Conservation (phyloP, 129 eudicot genomes). For the Flaveria robusta region DNA sequence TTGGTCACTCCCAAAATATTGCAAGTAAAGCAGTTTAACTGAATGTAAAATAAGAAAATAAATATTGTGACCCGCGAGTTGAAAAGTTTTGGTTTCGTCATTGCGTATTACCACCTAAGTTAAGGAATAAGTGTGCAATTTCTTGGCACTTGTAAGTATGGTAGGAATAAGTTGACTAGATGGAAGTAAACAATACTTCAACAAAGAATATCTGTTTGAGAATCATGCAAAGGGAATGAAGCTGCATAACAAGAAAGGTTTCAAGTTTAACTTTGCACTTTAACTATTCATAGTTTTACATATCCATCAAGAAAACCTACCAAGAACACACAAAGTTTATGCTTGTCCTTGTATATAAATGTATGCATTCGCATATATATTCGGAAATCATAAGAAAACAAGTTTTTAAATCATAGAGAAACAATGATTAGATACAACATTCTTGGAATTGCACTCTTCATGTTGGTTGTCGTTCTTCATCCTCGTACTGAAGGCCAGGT, state of each 20-base stretch:
- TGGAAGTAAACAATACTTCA: slow-evolving; percentile 26
- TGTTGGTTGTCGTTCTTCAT: slow-evolving; percentile 39
- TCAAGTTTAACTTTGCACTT: slow-evolving; percentile 31
- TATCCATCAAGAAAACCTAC: slow-evolving; percentile 41
- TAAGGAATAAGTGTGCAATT: neutral
- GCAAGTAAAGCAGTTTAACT: neutral
- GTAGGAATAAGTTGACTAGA: slow-evolving; percentile 43
- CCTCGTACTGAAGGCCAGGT: slow-evolving; percentile 45
- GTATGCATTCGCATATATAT: slow-evolving; percentile 28
- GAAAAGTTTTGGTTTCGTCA: neutral
- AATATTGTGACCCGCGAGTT: neutral
- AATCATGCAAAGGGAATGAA: slow-evolving; percentile 62
- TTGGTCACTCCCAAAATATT: too few relatives aligned
- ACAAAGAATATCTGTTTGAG: slow-evolving; percentile 24
- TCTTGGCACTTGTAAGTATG: slow-evolving; percentile 21
- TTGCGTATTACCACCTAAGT: neutral
- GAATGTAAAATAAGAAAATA: neutral
- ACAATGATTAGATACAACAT: slow-evolving; percentile 49
- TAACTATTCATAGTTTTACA: slow-evolving; percentile 27
- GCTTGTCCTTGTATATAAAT: slow-evolving; percentile 42
- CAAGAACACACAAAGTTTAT: slow-evolving; percentile 63
- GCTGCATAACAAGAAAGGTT: slow-evolving; percentile 30
- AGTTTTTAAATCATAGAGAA: slow-evolving; percentile 21
- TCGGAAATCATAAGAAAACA: slow-evolving; percentile 25
- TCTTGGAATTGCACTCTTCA: slow-evolving; percentile 28